These are phyloP conservation scores for Penicillium robsamsonii DNA, from an alignment of 495 filamentous ascomycete species.

Conservation along the genomic window DNA sequence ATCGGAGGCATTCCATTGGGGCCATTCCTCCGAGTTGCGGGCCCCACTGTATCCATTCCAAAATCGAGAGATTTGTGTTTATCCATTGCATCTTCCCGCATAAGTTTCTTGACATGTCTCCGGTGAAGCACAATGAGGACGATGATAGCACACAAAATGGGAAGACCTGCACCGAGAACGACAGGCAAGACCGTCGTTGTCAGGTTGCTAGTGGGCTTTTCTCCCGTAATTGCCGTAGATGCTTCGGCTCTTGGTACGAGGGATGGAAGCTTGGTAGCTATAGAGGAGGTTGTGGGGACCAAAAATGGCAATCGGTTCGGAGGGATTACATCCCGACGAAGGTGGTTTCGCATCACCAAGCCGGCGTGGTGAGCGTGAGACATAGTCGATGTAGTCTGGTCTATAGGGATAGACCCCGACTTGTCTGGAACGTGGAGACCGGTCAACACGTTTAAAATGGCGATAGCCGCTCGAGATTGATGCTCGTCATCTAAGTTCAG, in stretches of 20 bases:
- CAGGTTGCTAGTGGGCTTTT: constrained; percentile 50
- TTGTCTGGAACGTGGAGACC: constrained; percentile 5
- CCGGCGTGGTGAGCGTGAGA: constrained; percentile 34
- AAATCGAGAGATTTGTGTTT: constrained; percentile 94
- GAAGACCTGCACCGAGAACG: constrained; percentile 76
- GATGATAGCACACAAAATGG: constrained; percentile 63
- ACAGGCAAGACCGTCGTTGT: constrained; percentile 71
- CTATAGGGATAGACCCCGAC: constrained; percentile 7
- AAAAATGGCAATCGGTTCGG: constrained; percentile 27
- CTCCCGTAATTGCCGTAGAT: constrained; percentile 12
- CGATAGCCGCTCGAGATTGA: constrained; percentile 15
- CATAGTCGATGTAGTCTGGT: constrained; percentile 24
- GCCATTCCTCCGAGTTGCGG: constrained; percentile 42
- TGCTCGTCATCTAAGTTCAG: constrained; percentile 19
- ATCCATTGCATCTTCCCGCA: constrained; percentile 78
- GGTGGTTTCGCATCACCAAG: constrained; percentile 24
- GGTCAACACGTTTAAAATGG: constrained; percentile 7
- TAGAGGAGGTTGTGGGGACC: constrained; percentile 13
- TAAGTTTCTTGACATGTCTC: constrained; percentile 67
- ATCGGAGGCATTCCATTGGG: constrained; percentile 29
- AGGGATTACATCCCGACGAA: constrained; percentile 33
- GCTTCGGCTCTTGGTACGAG: constrained; percentile 32
- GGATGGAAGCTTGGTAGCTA: constrained; percentile 20
- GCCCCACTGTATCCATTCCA: constrained; percentile 61
- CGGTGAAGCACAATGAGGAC: constrained; percentile 76